Conservation (phyloP, 495 filamentous ascomycete genomes). For the Aspergillus leporis region DNA sequence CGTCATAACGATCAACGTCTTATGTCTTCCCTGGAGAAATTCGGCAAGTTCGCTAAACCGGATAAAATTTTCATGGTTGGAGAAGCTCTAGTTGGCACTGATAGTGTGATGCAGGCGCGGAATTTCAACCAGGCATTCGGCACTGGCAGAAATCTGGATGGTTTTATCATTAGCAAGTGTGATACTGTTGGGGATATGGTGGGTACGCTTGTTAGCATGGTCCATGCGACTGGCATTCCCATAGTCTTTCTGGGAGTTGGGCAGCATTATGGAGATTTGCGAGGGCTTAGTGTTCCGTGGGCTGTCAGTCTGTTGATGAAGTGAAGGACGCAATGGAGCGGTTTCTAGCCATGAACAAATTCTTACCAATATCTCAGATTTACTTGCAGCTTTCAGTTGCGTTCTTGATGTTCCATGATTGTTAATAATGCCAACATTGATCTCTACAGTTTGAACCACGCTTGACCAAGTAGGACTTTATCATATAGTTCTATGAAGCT, state of each 20-base stretch:
- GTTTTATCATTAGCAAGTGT: constrained; percentile 97
- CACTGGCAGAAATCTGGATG: constrained; percentile 74
- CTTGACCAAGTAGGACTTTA: too few species aligned
- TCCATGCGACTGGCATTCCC: constrained; percentile 94
- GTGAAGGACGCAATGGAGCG: constrained; percentile 21
- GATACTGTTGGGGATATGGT: constrained; percentile 99
- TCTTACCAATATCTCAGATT: too few species aligned
- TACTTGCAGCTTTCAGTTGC: background rate
- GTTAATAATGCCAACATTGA: too few species aligned
- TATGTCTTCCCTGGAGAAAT: constrained; percentile 95
- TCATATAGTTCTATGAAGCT: too few species aligned
- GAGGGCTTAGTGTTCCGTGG: constrained; percentile 90
- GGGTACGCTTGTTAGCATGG: constrained; percentile 93
- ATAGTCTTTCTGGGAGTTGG: constrained; percentile 93
- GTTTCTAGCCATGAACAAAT: background rate
- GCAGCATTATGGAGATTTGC: constrained; percentile 94
- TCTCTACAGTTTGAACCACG: too few species aligned
- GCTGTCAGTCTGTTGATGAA: constrained; percentile 80
- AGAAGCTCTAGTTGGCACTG: constrained; percentile 92
- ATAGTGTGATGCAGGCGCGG: constrained; percentile 89
- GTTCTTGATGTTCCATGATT: too few species aligned
- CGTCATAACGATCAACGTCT: constrained; percentile 93
- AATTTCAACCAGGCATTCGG: constrained; percentile 96
- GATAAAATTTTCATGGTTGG: constrained; percentile 99
- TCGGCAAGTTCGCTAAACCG: constrained; percentile 90